phyloP scores from a whole-genome alignment of 371 early-diverging fungal species.

The Haplosporangium sp. region DNA sequence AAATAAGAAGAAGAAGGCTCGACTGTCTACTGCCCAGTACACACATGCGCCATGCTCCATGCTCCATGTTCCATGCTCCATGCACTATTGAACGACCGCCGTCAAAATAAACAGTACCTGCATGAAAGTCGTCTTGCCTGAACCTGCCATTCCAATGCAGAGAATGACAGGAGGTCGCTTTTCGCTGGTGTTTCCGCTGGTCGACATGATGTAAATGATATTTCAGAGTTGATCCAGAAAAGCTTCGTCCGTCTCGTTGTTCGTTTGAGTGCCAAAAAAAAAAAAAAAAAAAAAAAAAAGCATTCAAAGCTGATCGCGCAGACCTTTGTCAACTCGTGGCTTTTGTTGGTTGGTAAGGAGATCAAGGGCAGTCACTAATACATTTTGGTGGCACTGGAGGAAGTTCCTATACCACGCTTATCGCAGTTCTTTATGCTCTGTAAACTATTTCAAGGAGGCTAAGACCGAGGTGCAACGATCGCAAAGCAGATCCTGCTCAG shows the following conservation, averaged over 20 bases:
- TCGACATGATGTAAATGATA: conserved; percentile 1
- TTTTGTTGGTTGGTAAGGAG: no score
- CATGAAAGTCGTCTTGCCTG: conserved; percentile 99
- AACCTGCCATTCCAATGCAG: conserved; percentile 98
- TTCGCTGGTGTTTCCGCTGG: conserved; percentile 29
- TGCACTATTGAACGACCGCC: neutral
- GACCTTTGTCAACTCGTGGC: no score
- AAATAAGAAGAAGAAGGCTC: neutral
- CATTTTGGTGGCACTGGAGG: no score
- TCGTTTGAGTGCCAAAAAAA: neutral
- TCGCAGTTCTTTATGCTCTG: neutral
- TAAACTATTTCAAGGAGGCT: conserved; percentile 1
- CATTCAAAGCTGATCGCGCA: no score
- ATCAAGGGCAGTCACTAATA: no score
- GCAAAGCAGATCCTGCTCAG: conserved; percentile 19
- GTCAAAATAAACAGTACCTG: conserved; percentile 69
- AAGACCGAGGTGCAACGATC: conserved; percentile 38
- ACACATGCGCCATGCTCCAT: neutral
- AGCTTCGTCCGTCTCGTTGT: no score
- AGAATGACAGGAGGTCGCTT: conserved; percentile 84
- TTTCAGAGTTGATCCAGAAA: no score
- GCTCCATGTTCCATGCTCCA: neutral
- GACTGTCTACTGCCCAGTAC: neutral
- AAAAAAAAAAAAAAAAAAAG: conserved; percentile 1
- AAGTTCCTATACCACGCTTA: no score